These are phyloP conservation scores for Ceratocystis harringtonii DNA, from an alignment of 2,329 filamentous ascomycete species.

Conservation along the genomic window DNA sequence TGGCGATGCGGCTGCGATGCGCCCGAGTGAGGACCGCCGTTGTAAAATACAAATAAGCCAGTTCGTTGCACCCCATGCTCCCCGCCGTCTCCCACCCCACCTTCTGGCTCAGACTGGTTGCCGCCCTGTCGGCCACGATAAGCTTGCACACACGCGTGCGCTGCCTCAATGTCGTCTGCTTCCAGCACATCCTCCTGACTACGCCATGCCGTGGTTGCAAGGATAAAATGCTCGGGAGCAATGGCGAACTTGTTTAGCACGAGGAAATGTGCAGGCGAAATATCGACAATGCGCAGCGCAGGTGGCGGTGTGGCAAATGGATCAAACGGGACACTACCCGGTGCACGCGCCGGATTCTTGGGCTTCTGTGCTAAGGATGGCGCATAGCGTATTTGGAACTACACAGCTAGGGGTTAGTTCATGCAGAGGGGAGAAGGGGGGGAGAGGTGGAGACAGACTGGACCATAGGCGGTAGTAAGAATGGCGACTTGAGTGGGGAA, in stretches of 20 bases:
- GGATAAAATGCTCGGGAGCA: slow-evolving; percentile 55
- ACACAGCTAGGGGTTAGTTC: neutral
- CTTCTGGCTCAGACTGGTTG: slow-evolving; percentile 17
- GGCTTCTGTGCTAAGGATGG: slow-evolving; percentile 55
- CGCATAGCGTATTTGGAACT: slow-evolving; percentile 63
- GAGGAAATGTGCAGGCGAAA: slow-evolving; percentile 43
- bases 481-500: slow-evolving; percentile 40
- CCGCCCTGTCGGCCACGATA: slow-evolving; percentile 28
- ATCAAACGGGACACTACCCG: slow-evolving; percentile 31
- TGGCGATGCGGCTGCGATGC: slow-evolving; percentile 60
- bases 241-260: slow-evolving; percentile 65
- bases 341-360: slow-evolving; percentile 26
- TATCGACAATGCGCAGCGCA: slow-evolving; percentile 36
- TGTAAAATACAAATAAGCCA: slow-evolving; percentile 50
- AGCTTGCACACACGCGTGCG: slow-evolving; percentile 45
- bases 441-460: slow-evolving; percentile 25
- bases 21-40: slow-evolving; percentile 52
- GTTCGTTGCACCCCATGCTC: no score
- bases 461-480: slow-evolving; percentile 29
- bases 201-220: slow-evolving; percentile 48
- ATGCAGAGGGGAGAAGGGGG: neutral
- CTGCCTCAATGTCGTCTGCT: slow-evolving; percentile 42
- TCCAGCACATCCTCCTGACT: slow-evolving; percentile 51
- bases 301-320: slow-evolving; percentile 45
- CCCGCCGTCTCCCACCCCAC: slow-evolving; percentile 20